Percentiles rank a stretch among this genome's conserved stretches.
These are phyloP conservation scores for Rhododendron ferrugineum DNA, from an alignment of 148 eudicot species.

Conservation along the genomic window DNA sequence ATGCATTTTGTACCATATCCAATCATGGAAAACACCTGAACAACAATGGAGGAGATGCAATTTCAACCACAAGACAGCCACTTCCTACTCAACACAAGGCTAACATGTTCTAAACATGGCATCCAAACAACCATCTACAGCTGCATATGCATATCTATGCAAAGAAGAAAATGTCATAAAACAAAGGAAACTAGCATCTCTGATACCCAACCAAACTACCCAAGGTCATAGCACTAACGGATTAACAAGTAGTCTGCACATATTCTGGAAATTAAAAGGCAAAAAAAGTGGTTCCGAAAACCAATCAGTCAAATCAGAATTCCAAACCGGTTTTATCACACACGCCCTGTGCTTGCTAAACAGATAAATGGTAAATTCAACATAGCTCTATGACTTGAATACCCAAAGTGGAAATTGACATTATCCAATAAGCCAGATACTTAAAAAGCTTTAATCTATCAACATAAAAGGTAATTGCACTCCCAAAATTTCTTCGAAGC, in stretches of 20 bases:
- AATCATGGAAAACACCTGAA: not conserved
- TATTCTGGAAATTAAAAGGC: not conserved
- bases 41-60: not conserved
- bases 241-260: not conserved
- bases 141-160: not conserved
- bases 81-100: not conserved
- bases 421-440: not conserved
- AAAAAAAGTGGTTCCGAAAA: not conserved
- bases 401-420: not conserved
- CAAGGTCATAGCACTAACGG: not conserved
- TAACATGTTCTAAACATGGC: not conserved
- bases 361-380: not conserved
- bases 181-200: not conserved
- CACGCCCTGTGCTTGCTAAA: not conserved
- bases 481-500: not conserved
- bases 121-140: not conserved
- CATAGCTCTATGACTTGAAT: not conserved
- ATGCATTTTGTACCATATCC: not conserved
- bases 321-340: not conserved
- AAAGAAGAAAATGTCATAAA: not conserved
- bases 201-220: not conserved
- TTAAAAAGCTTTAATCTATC: not conserved
- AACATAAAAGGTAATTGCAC: not conserved
- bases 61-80: not conserved
- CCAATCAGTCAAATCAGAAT: not conserved